Conservation (phyloP, 345 rosid species). For the Pelargonium nanum region DNA sequence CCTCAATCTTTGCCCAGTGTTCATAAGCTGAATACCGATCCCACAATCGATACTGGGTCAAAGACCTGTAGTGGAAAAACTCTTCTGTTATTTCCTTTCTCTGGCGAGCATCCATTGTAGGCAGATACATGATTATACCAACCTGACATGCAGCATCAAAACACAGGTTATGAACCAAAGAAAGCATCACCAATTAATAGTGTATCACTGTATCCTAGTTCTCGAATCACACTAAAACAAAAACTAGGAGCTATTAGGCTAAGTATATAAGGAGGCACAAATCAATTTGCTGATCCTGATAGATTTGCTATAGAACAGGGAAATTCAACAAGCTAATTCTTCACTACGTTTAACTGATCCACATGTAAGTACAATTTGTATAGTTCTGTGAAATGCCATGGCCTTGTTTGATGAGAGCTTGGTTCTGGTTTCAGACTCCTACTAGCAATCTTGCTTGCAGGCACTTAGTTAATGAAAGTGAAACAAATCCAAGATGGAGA, state of each 20-base stretch:
- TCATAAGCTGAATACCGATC: constrained; percentile 75
- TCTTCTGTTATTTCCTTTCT: constrained; percentile 93
- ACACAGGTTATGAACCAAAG: neutral
- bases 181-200: neutral
- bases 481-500: constrained; percentile 2
- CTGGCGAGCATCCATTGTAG: constrained; percentile 82
- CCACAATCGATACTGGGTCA: constrained; percentile 64
- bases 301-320: too few relatives aligned
- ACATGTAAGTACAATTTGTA: neutral
- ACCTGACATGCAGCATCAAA: constrained; percentile 37
- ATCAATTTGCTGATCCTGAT: neutral
- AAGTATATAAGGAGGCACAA: neutral
- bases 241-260: neutral
- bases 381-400: neutral
- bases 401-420: neutral
- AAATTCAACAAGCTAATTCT: too few relatives aligned
- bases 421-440: neutral
- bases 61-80: constrained; percentile 73
- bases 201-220: neutral
- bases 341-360: neutral
- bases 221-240: neutral
- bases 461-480: neutral
- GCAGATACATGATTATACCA: constrained; percentile 97
- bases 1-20: constrained; percentile 99
- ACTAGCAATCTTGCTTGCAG: neutral